phyloP scores from a whole-genome alignment of 345 rosid genomes.

The Moringa oleifera region DNA sequence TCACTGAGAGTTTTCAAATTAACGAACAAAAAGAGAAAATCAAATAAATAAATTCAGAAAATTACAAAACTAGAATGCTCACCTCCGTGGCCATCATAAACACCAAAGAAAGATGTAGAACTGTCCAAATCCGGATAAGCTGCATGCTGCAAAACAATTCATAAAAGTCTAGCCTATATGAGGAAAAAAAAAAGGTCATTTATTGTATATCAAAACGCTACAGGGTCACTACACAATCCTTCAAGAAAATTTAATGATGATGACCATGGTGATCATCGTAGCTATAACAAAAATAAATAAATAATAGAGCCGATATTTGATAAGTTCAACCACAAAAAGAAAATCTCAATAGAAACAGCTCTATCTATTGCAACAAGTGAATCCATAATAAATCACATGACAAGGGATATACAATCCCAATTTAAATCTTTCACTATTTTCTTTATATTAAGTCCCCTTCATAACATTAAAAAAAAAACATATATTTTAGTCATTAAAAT shows the following conservation, averaged over 20 bases:
- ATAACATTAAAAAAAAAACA: no score
- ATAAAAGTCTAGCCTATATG: background rate
- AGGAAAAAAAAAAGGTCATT: background rate
- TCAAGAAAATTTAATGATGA: no score
- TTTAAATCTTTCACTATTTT: no score
- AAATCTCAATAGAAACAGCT: background rate
- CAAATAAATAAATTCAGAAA: no score
- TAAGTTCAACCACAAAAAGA: background rate
- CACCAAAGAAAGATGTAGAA: slow-evolving; percentile 73
- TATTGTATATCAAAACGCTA: background rate
- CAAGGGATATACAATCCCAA: background rate
- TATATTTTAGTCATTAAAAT: no score
- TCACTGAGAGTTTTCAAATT: background rate
- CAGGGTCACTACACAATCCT: background rate
- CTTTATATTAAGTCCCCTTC: background rate
- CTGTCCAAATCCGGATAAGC: slow-evolving; percentile 58
- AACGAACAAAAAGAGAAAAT: no score
- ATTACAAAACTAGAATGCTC: slow-evolving; percentile 6
- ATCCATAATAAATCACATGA: background rate
- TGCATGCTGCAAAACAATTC: slow-evolving; percentile 49
- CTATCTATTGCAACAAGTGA: background rate
- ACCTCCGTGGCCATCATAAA: slow-evolving; percentile 94
- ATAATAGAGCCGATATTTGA: background rate
- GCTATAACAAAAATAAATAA: no score
- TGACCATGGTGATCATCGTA: no score